Conservation (phyloP, 2,329 filamentous ascomycete genomes). For the Trichophyton benhamiae region DNA sequence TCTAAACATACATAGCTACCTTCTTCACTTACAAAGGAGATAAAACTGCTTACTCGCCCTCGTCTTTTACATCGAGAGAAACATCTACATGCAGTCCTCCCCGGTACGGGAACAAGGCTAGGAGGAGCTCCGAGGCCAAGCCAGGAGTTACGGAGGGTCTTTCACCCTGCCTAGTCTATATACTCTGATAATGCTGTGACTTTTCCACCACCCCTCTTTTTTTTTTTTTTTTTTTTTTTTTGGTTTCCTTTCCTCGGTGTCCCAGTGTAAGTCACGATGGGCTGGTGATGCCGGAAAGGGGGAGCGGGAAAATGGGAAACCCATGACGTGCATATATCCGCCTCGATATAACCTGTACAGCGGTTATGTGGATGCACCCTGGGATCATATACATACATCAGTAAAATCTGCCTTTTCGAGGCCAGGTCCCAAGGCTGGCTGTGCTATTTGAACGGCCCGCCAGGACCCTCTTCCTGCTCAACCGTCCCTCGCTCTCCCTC, state of each 20-base stretch:
- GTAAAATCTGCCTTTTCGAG: no score
- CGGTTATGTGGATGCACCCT: not conserved
- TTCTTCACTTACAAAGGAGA: no score
- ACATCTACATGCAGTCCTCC: no score
- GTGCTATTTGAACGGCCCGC: not conserved
- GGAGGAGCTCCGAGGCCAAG: no score
- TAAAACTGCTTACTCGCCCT: no score
- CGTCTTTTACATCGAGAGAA: no score
- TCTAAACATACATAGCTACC: no score
- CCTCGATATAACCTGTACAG: not conserved
- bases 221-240: no score
- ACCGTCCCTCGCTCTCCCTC: not conserved
- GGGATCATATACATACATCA: not conserved
- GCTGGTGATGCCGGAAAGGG: not conserved
- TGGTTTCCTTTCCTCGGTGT: not conserved
- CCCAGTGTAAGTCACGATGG: no score
- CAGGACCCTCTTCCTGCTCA: not conserved
- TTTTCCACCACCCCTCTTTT: not conserved
- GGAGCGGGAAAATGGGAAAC: not conserved
- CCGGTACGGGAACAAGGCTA: no score
- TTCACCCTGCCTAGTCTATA: no score
- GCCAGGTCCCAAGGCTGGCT: not conserved
- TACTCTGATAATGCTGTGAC: not conserved
- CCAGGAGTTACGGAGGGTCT: no score
- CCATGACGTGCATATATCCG: not conserved